Evolutionary conservation across 2,329 filamentous ascomycete species (phyloP).

Genomic region (Fusarium buharicum): DNA sequence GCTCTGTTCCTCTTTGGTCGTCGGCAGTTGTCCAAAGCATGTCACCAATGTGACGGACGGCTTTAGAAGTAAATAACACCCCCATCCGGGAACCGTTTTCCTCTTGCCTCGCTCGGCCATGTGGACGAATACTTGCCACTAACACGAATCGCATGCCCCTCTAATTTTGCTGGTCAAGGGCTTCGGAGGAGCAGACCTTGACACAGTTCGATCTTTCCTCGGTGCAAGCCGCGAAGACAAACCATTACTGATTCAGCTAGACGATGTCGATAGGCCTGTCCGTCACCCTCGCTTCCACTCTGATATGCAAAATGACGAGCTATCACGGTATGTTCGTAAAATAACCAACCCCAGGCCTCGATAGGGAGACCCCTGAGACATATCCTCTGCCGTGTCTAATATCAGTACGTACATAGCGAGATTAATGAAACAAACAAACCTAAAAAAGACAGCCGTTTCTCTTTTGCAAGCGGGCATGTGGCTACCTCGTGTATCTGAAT

Average conservation of each 20-base stretch:
- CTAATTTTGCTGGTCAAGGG: not conserved
- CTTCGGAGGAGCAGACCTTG: slow-evolving; percentile 1
- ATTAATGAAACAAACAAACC: slow-evolving; percentile 30
- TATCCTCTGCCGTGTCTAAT: slow-evolving; percentile 7
- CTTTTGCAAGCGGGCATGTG: slow-evolving; percentile 6
- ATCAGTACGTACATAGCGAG: not conserved
- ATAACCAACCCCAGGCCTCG: slow-evolving; percentile 9
- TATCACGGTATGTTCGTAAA: slow-evolving; percentile 20
- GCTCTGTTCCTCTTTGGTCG: slow-evolving; percentile 12
- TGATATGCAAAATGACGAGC: slow-evolving; percentile 23
- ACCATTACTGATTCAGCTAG: slow-evolving; percentile 22
- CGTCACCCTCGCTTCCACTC: slow-evolving; percentile 11
- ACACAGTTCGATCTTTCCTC: slow-evolving; percentile 1
- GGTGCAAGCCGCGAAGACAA: not conserved
- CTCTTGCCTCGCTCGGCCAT: not conserved
- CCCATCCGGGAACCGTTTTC: not conserved
- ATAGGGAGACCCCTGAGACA: slow-evolving; percentile 22
- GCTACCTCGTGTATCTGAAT: slow-evolving; percentile 10
- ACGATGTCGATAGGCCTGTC: not conserved
- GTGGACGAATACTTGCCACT: slow-evolving; percentile 1
- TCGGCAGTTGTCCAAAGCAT: slow-evolving; percentile 22
- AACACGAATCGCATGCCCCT: slow-evolving; percentile 3
- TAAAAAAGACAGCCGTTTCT: slow-evolving; percentile 13
- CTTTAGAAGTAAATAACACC: not conserved
- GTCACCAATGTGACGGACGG: slow-evolving; percentile 1